A percentile compares a stretch with the other conserved stretches of the same genome.
Evolutionary conservation across 75 land plant species (phyloP).

Genomic region (Cunninghamia lanceolata): DNA sequence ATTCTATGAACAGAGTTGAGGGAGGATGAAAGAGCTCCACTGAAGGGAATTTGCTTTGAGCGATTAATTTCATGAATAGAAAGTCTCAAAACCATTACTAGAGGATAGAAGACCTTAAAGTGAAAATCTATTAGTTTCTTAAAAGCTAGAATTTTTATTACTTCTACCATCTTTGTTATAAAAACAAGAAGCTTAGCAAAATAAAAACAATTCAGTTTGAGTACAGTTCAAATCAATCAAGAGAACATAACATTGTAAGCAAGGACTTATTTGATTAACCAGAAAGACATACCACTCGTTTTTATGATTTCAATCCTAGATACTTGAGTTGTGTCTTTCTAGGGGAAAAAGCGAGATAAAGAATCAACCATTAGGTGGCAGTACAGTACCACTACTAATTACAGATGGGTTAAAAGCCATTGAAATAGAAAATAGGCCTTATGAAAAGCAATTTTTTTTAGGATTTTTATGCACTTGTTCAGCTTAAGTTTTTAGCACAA

Average conservation of each 20-base stretch:
- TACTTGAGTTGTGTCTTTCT: not conserved
- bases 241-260: not conserved
- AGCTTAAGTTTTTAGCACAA: not conserved
- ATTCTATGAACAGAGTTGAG: not conserved
- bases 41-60: not conserved
- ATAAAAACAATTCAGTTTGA: not conserved
- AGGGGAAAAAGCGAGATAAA: not conserved
- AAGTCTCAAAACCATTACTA: not conserved
- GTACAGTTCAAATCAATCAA: not conserved
- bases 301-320: not conserved
- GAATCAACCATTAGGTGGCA: not conserved
- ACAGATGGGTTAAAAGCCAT: not conserved
- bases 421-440: not conserved
- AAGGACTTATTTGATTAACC: not conserved
- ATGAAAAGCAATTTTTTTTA: not conserved
- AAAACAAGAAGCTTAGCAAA: not conserved
- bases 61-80: not conserved
- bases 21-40: not conserved
- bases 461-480: not conserved
- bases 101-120: not conserved
- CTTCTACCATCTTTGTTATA: not conserved
- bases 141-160: not conserved
- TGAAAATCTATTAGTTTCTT: not conserved
- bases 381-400: not conserved
- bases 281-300: not conserved